Conservation (phyloP, 1,284 basidiomycete species). For the Cryptococcus depauperatus region DNA sequence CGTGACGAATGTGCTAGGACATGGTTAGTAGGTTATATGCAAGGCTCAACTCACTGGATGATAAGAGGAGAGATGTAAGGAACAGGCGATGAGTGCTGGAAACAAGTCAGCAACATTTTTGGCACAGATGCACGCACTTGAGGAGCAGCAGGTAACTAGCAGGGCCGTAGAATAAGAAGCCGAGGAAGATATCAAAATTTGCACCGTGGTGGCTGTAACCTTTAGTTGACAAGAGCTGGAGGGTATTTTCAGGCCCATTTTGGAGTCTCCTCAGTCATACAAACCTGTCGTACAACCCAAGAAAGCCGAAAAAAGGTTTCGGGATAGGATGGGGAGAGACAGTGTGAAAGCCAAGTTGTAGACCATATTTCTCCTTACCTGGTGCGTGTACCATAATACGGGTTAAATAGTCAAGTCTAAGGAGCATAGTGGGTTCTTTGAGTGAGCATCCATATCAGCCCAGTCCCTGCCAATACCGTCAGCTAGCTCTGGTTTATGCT, state of each 20-base stretch:
- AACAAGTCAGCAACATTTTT: too few relatives aligned
- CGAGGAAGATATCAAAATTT: conserved; percentile 43
- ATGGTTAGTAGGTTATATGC: too few relatives aligned
- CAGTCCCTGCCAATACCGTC: conserved; percentile 10
- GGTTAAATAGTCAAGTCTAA: conserved; percentile 52
- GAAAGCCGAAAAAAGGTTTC: conserved; percentile 28
- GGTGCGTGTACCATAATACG: neutral
- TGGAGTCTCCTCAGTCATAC: conserved; percentile 39
- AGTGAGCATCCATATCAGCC: conserved; percentile 27
- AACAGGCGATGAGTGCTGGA: conserved; percentile 83
- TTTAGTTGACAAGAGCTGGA: conserved; percentile 30
- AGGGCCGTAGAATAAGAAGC: conserved; percentile 44
- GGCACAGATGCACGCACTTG: conserved; percentile 95
- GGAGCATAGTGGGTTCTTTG: conserved; percentile 50
- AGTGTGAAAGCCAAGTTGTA: conserved; percentile 26
- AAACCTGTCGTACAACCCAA: conserved; percentile 17
- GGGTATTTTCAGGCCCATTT: conserved; percentile 45
- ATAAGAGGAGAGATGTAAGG: conserved; percentile 67
- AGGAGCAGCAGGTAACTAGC: conserved; percentile 56
- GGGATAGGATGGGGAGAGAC: conserved; percentile 20
- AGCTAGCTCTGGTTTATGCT: neutral
- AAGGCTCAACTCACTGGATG: conserved; percentile 58
- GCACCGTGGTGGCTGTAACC: conserved; percentile 11
- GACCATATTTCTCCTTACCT: too few relatives aligned
- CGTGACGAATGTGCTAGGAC: conserved; percentile 26